phyloP scores from a whole-genome alignment of 2,329 filamentous ascomycete genomes.

The Zymoseptoria tritici region DNA sequence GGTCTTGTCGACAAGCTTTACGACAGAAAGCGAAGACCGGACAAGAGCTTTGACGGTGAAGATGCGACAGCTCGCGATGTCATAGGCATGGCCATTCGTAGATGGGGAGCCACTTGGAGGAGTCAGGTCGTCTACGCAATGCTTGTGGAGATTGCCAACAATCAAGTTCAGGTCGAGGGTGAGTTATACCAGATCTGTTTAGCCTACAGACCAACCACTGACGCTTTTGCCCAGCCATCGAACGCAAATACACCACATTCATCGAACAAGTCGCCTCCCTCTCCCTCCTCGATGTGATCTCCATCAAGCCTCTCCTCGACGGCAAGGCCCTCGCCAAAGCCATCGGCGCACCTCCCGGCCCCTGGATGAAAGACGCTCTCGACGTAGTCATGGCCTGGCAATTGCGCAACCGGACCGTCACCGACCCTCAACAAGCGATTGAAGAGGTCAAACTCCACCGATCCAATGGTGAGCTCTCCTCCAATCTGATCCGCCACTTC shows the following conservation, averaged over 20 bases:
- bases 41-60: slow-evolving; percentile 38
- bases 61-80: slow-evolving; percentile 48
- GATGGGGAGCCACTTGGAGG: slow-evolving; percentile 67
- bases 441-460: slow-evolving; percentile 35
- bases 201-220: slow-evolving; percentile 3
- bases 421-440: slow-evolving; percentile 46
- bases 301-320: slow-evolving; percentile 52
- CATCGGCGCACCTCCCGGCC: slow-evolving; percentile 61
- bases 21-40: slow-evolving; percentile 41
- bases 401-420: slow-evolving; percentile 63
- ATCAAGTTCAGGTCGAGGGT: slow-evolving; percentile 37
- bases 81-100: slow-evolving; percentile 66
- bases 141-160: slow-evolving; percentile 51
- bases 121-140: slow-evolving; percentile 62
- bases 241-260: slow-evolving; percentile 48
- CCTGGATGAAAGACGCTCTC: slow-evolving; percentile 76
- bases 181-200: slow-evolving; percentile 23
- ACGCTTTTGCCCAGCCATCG: slow-evolving; percentile 32
- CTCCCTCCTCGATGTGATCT: slow-evolving; percentile 44
- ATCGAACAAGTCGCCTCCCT: slow-evolving; percentile 45
- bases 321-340: slow-evolving; percentile 64
- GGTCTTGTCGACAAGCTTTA: slow-evolving; percentile 48
- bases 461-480: slow-evolving; percentile 43
- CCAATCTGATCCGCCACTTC: slow-evolving; percentile 46
- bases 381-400: slow-evolving; percentile 84